Evolutionary conservation across 495 filamentous ascomycete genomes (phyloP).

Genomic region (Pyrenula aspistea): DNA sequence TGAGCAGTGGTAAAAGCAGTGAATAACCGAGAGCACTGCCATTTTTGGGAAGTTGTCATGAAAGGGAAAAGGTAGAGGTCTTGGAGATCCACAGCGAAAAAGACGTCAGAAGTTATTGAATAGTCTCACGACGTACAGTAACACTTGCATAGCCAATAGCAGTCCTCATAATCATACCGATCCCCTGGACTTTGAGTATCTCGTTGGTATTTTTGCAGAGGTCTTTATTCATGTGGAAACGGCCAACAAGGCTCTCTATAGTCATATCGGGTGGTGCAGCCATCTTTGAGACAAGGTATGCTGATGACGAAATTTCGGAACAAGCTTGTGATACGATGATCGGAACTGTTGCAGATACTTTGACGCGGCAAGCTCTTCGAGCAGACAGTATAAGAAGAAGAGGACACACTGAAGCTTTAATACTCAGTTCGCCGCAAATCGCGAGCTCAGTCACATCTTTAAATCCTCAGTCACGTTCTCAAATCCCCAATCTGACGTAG

Average conservation of each 20-base stretch:
- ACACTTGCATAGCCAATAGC: neutral
- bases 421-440: no score
- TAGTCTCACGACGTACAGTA: neutral
- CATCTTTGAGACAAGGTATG: conserved; percentile 53
- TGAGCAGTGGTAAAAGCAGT: no score
- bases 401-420: no score
- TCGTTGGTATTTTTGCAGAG: neutral
- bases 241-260: conserved; percentile 61
- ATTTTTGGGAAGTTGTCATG: conserved; percentile 59
- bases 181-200: neutral
- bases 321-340: no score
- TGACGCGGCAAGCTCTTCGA: no score
- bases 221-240: conserved; percentile 61
- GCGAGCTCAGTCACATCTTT: no score
- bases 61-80: conserved; percentile 71
- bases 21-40: conserved; percentile 76
- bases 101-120: neutral
- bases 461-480: no score
- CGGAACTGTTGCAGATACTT: no score
- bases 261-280: conserved; percentile 66
- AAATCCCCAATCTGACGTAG: no score
- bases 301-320: no score
- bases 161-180: neutral
- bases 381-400: no score
- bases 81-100: conserved; percentile 17